Evolutionary conservation across 345 rosid species (phyloP), one percentile per base, ranked within the genome.

Genomic region (Geranium brycei): DNA sequence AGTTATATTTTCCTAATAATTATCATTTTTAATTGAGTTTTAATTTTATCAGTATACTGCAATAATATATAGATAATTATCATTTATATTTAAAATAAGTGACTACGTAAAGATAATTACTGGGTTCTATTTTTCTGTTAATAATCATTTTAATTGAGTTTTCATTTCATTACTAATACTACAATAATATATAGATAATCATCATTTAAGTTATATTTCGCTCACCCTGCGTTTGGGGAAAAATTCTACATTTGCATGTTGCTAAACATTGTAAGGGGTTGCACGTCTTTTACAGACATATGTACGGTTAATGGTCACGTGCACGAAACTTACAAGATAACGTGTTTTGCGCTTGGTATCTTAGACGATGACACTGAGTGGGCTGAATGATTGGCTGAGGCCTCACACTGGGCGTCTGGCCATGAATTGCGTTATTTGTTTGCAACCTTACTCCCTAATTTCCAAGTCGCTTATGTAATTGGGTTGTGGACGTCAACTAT

Each of bases 351-450:
- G 7, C 14, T 32, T 1, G 70, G 70, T 2, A 23, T 71, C 1
- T 12, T 71, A 2, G 62, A 62, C 10, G 66, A 66, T 66, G 70
- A 71, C 51, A 10, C 30, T 4, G 64, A 71, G 51, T 71, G 66
- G 71, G 2, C 1, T 15, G 61, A 69, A 3, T 57, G 62, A 4
- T 1, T 62, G 15, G 11, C 4, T 17, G 72, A 62, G 38, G 72
- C 66, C 2, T 31, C 62, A 4, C 0, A 13, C 11, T 53, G 32
- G 66, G 57, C 61, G 0, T 13, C n/a, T 3, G 23, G 61, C 13
- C 4, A 55, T 2, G 4, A 69, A 31, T 10, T 69, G 18, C 19
- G 66, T 1, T 4, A 18, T 5, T 17, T 69, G 4, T 69, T 69
- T 31, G 62, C 30, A 1, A 66, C 62, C 1, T 58, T 66, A 11